phyloP scores from a whole-genome alignment of 2,329 filamentous ascomycete species.

The Arthrobotrys sphaeroides region DNA sequence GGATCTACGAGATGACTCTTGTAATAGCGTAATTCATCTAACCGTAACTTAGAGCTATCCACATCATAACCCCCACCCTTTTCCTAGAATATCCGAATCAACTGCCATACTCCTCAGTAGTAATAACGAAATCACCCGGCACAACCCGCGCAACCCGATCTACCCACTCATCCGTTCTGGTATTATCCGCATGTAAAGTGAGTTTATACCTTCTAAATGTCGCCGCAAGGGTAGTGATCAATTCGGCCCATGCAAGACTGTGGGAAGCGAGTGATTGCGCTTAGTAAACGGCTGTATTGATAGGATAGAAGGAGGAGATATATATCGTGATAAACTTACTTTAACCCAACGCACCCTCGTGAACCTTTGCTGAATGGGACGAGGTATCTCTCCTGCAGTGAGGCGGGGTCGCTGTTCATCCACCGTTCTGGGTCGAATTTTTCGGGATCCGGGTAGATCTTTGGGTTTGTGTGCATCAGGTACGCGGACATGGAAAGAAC shows the following conservation, averaged over 20 bases:
- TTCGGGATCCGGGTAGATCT: constrained; percentile 17
- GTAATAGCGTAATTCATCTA: too few species aligned
- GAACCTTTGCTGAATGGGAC: constrained; percentile 38
- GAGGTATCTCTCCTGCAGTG: constrained; percentile 9
- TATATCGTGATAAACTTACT: neutral
- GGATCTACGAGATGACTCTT: too few species aligned
- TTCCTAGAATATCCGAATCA: neutral
- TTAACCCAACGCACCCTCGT: neutral
- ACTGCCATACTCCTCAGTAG: constrained; percentile 5
- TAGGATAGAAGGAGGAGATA: neutral
- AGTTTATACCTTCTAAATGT: constrained; percentile 12
- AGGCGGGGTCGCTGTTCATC: constrained; percentile 2
- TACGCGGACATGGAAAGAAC: constrained; percentile 23
- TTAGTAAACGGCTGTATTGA: neutral
- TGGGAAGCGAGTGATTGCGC: neutral
- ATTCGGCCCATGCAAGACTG: constrained; percentile 16
- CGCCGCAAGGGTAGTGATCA: neutral
- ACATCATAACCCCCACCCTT: too few species aligned
- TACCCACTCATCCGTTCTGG: neutral
- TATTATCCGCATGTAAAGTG: constrained; percentile 1
- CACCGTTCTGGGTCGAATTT: constrained; percentile 42
- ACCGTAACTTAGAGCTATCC: neutral
- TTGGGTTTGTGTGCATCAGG: constrained; percentile 25
- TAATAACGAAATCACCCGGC: neutral
- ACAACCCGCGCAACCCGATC: neutral